phyloP scores from a whole-genome alignment of 2,329 filamentous ascomycete genomes.

The Ophiostoma quercus region DNA sequence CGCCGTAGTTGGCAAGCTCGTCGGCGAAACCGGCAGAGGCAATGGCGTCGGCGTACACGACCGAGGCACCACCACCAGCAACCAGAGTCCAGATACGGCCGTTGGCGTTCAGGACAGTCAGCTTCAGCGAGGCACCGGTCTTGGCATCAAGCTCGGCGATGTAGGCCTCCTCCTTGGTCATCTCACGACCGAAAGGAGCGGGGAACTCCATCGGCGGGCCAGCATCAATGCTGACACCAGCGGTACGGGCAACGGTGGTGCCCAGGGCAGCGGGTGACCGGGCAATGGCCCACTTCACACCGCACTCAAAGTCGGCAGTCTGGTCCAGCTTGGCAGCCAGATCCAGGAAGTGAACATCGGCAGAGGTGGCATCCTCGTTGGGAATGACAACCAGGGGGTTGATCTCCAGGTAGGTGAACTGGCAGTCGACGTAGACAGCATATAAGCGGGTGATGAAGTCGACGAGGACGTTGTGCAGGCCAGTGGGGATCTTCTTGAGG shows the following conservation, averaged over 20 bases:
- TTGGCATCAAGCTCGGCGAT: constrained; percentile 98
- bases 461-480: constrained; percentile 94
- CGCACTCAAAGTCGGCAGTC: constrained; percentile 98
- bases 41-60: constrained; percentile 98
- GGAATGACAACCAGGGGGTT: constrained; percentile 98
- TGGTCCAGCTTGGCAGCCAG: constrained; percentile 98
- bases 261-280: constrained; percentile 85
- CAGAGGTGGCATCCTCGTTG: constrained; percentile 85
- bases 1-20: constrained; percentile 98
- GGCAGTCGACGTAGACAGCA: constrained; percentile 98
- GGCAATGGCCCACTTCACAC: constrained; percentile 97
- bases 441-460: constrained; percentile 99
- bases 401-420: constrained; percentile 99
- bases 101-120: constrained; percentile 86
- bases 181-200: constrained; percentile 95
- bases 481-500: constrained; percentile 88
- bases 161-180: constrained; percentile 98
- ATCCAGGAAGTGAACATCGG: constrained; percentile 95
- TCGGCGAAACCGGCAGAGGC: constrained; percentile 91
- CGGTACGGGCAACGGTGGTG: constrained; percentile 57
- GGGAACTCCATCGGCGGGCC: constrained; percentile 99
- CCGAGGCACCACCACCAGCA: constrained; percentile 97
- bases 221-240: constrained; percentile 82
- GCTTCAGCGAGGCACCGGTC: constrained; percentile 97
- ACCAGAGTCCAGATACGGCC: constrained; percentile 98